phyloP scores from a whole-genome alignment of 805 yeast species.

The Clavispora vitiphila region DNA sequence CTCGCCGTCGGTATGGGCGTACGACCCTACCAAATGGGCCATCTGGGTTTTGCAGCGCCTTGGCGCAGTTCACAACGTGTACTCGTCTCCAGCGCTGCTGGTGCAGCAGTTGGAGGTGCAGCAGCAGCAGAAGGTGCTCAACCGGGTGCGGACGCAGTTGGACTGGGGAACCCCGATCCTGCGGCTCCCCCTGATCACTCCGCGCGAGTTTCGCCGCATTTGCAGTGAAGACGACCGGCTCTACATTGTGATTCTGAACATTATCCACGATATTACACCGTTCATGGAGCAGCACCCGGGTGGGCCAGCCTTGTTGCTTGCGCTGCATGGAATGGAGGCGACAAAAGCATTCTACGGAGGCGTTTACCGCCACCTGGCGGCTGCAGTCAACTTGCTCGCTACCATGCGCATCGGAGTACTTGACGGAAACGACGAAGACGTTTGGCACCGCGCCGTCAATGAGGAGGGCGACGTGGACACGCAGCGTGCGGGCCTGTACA shows the following conservation, averaged over 20 bases:
- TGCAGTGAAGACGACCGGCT: constrained; percentile 45
- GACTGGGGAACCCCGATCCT: constrained; percentile 96
- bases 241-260: constrained; percentile 80
- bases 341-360: constrained; percentile 94
- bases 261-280: constrained; percentile 90
- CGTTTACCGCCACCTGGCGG: constrained; percentile 87
- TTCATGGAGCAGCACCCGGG: constrained; percentile 94
- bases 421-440: constrained; percentile 74
- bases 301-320: constrained; percentile 69
- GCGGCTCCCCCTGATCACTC: constrained; percentile 63
- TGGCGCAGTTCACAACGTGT: constrained; percentile 55
- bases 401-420: constrained; percentile 91
- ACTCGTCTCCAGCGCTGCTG: constrained; percentile 62
- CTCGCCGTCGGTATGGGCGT: constrained; percentile 64
- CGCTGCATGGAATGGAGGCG: constrained; percentile 90
- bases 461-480: constrained; percentile 47
- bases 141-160: constrained; percentile 67
- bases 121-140: constrained; percentile 78
- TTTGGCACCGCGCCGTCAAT: constrained; percentile 72
- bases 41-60: constrained; percentile 47
- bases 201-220: constrained; percentile 40
- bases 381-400: constrained; percentile 84
- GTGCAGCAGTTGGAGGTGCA: constrained; percentile 51
- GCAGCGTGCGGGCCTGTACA: background rate
- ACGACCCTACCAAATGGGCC: constrained; percentile 85